Conservation (phyloP, 768 basidiomycete genomes). For the Termitomyces sp. region DNA sequence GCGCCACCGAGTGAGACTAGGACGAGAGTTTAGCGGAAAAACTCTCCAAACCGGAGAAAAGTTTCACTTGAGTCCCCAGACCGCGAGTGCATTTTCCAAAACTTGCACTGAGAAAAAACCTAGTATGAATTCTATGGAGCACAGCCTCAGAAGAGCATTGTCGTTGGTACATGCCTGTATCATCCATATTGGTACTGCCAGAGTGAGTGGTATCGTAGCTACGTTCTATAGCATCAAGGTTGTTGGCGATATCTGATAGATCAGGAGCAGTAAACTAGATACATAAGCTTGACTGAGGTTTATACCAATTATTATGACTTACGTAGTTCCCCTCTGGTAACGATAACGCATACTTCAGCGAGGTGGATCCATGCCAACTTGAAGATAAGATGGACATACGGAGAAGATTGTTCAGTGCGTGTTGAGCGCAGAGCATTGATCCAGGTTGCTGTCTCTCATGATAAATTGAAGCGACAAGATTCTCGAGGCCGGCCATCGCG, state of each 20-base stretch:
- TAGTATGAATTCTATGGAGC: slow-evolving; percentile 18
- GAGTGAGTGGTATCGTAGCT: slow-evolving; percentile 46
- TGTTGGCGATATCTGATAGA: slow-evolving; percentile 68
- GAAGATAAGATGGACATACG: slow-evolving; percentile 41
- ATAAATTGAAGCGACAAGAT: slow-evolving; percentile 55
- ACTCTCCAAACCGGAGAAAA: slow-evolving; percentile 6
- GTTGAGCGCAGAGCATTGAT: slow-evolving; percentile 84
- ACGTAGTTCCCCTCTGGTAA: slow-evolving; percentile 39
- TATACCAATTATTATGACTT: slow-evolving; percentile 7
- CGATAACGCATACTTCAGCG: slow-evolving; percentile 6
- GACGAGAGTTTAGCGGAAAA: slow-evolving; percentile 7
- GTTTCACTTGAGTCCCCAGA: slow-evolving; percentile 76
- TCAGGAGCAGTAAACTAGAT: slow-evolving; percentile 73
- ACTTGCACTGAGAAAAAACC: slow-evolving; percentile 94
- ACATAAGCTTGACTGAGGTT: not conserved
- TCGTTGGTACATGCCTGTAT: slow-evolving; percentile 52
- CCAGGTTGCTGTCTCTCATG: slow-evolving; percentile 75
- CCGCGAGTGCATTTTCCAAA: slow-evolving; percentile 74
- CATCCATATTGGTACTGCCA: slow-evolving; percentile 83
- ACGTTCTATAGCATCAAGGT: slow-evolving; percentile 61
- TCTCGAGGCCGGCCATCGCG: slow-evolving; percentile 42
- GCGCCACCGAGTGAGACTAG: slow-evolving; percentile 79
- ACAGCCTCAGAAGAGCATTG: not conserved
- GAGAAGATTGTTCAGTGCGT: slow-evolving; percentile 76
- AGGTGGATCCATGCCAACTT: slow-evolving; percentile 3